phyloP scores from a whole-genome alignment of 148 eudicot species.

The Selenicereus undatus region DNA sequence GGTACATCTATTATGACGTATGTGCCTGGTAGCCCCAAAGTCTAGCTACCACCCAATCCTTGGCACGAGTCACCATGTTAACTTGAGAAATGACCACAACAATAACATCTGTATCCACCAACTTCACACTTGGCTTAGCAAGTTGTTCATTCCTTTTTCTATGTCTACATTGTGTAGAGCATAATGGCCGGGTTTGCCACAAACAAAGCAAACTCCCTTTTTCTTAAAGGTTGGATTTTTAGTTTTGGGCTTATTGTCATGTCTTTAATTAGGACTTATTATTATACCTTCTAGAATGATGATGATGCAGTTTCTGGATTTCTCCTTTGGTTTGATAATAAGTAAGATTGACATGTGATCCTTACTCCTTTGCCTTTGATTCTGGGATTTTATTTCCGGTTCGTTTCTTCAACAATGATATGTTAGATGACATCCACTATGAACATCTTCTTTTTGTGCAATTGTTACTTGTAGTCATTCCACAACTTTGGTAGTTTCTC shows the following conservation, averaged over 20 bases:
- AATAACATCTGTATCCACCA: background rate
- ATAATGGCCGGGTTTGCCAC: slow-evolving; percentile 1
- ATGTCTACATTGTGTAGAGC: background rate
- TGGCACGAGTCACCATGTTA: background rate
- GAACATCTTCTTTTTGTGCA: background rate
- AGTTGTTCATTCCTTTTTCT: background rate
- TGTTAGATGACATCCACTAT: background rate
- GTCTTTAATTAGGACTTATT: too few relatives aligned
- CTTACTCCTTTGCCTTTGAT: background rate
- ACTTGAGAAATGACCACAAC: slow-evolving; percentile 6
- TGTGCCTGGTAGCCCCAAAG: slow-evolving; percentile 10
- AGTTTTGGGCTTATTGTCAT: background rate
- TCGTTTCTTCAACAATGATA: background rate
- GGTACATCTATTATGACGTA: background rate
- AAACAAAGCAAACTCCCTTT: background rate
- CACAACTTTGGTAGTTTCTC: background rate
- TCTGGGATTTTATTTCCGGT: background rate
- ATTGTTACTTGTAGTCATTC: slow-evolving; percentile 12
- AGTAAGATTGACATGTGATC: background rate
- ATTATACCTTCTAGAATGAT: too few relatives aligned
- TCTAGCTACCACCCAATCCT: slow-evolving; percentile 9
- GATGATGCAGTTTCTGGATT: background rate
- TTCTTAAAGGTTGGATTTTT: background rate
- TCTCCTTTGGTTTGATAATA: background rate
- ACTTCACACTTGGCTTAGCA: background rate